Base-by-base conservation (phyloP, 2,329 filamentous ascomycete species). In the Xylariaceae sp. region DNA sequence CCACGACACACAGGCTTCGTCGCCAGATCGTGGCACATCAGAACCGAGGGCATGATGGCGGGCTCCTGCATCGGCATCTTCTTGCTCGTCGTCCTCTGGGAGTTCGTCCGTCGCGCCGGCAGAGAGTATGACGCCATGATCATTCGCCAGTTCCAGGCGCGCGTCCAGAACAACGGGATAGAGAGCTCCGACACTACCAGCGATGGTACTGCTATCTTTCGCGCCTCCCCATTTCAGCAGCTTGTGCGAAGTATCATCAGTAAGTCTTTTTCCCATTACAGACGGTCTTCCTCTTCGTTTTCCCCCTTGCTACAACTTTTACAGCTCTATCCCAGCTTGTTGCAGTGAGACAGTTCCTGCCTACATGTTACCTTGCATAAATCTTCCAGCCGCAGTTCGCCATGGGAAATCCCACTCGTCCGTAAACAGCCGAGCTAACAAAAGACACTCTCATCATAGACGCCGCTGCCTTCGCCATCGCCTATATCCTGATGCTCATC, bases 401-500 rank as follows among this genome's bases (percentile, higher is more conserved):
- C 11, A 7, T 24, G 21, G 21, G 11, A 11, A 11, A 24, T 11
- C 21, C 11, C 21, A 24, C 21, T 24, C 11, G 21, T 24, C 21
- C 21, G 21, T 7, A 11, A 24, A 11, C 21, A 13, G 9, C 7
- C 18, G 34, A 3, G n/a, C 39, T 45, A 21, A 45, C 35, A 14
- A n/a, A n/a, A n/a, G n/a, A n/a, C 14, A 13, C 24, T 32, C n/a
- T 16, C 11, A 3, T 9, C 17, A 4, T 61, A 46, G 43, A 69
- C 46, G 61, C 64, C 5, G 48, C 54, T 15, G 57, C 64, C 4
- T 67, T 69, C 36, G 66, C 64, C 11, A 37, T 68, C 24, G 66
- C 65, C 2, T 69, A 69, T 36, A 59, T 69, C 11, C 45, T 69
- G 38, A 69, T 69, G 66, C 43, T 69, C 45, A 52, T 68, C 31